Conservation (phyloP, 2,329 filamentous ascomycete species). For the Aspergillus melleus region DNA sequence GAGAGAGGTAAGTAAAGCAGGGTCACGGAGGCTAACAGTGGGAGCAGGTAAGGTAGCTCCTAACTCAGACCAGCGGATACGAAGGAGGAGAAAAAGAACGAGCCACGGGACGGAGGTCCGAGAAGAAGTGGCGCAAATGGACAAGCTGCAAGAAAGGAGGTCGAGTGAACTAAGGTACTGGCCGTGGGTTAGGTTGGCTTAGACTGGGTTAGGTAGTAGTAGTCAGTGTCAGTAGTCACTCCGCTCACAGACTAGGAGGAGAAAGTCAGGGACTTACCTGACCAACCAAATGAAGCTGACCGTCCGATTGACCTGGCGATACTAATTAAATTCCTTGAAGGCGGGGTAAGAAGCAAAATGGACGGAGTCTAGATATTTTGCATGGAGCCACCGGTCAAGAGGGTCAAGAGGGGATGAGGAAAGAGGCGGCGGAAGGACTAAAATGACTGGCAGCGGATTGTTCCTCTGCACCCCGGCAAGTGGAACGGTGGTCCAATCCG, state of each 20-base stretch:
- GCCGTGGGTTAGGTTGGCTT: neutral
- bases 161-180: neutral
- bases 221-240: neutral
- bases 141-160: constrained; percentile 8
- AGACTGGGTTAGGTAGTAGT: neutral
- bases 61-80: constrained; percentile 19
- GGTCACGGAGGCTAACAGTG: constrained; percentile 18
- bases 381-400: constrained; percentile 13
- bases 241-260: no score
- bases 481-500: neutral
- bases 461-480: neutral
- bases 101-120: constrained; percentile 27
- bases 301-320: neutral
- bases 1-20: constrained; percentile 1
- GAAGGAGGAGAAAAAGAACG: constrained; percentile 18
- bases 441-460: neutral
- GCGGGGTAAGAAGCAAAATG: constrained; percentile 14
- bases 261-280: neutral
- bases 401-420: constrained; percentile 2
- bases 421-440: neutral
- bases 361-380: constrained; percentile 17
- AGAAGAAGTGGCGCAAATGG: constrained; percentile 26
- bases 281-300: neutral
- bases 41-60: constrained; percentile 12
- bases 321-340: constrained; percentile 6